phyloP scores from a whole-genome alignment of 2,329 filamentous ascomycete genomes.

The Neodidymelliopsis sp. region DNA sequence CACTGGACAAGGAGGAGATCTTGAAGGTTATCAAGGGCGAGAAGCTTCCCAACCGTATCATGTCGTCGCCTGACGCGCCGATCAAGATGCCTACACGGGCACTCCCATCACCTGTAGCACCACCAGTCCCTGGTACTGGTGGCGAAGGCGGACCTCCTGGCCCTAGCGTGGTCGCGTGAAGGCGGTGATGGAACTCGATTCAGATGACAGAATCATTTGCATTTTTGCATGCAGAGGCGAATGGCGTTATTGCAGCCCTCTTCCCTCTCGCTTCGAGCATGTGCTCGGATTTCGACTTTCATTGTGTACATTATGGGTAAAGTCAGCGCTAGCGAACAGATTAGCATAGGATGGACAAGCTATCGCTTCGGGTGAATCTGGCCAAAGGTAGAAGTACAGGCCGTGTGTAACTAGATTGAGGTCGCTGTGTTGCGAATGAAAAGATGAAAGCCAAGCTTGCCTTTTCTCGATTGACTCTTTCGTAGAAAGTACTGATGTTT shows the following conservation, averaged over 20 bases:
- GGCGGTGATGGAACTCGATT: not conserved
- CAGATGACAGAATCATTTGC: not conserved
- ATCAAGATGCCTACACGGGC: slow-evolving; percentile 71
- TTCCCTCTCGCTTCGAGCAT: slow-evolving; percentile 20
- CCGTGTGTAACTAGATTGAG: slow-evolving; percentile 11
- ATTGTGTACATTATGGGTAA: slow-evolving; percentile 20
- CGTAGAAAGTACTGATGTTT: too few relatives aligned
- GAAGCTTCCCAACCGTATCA: slow-evolving; percentile 74
- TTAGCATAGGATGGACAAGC: not conserved
- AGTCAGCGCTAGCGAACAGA: slow-evolving; percentile 11
- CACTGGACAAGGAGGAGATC: slow-evolving; percentile 86
- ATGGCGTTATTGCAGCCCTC: slow-evolving; percentile 16
- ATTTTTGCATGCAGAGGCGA: slow-evolving; percentile 22
- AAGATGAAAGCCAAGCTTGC: slow-evolving; percentile 5
- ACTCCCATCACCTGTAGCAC: slow-evolving; percentile 26
- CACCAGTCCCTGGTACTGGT: slow-evolving; percentile 27
- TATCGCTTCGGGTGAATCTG: slow-evolving; percentile 1
- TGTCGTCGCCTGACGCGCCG: slow-evolving; percentile 62
- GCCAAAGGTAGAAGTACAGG: not conserved
- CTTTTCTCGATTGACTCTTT: too few relatives aligned
- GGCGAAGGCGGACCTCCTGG: slow-evolving; percentile 14
- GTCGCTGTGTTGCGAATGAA: slow-evolving; percentile 9
- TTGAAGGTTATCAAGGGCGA: slow-evolving; percentile 89
- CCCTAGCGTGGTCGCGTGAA: slow-evolving; percentile 11
- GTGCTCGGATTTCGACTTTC: slow-evolving; percentile 8